Conservation (phyloP, 2,329 filamentous ascomycete species). For the Neonectria coccinea region DNA sequence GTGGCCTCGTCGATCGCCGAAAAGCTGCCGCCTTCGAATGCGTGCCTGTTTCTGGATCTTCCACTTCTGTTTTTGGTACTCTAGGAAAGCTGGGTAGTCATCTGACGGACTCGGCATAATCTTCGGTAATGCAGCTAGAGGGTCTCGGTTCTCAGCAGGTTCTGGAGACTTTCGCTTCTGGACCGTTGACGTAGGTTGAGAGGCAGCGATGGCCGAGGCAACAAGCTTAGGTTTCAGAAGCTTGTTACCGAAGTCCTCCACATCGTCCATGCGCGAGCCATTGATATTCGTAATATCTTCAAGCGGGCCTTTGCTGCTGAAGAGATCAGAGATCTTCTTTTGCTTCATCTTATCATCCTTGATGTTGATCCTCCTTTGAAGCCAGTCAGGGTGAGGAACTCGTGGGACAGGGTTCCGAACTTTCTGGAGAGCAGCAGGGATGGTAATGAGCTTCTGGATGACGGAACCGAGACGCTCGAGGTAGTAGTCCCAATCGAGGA, state of each 20-base stretch:
- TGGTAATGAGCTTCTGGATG: conserved; percentile 98
- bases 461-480: conserved; percentile 94
- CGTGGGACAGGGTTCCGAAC: conserved; percentile 93
- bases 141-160: conserved; percentile 75
- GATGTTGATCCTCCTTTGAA: conserved; percentile 90
- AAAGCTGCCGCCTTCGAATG: conserved; percentile 86
- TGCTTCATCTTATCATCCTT: conserved; percentile 99
- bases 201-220: conserved; percentile 64
- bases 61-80: conserved; percentile 99
- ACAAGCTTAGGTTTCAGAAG: conserved; percentile 74
- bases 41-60: conserved; percentile 95
- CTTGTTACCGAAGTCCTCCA: conserved; percentile 84
- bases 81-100: conserved; percentile 88
- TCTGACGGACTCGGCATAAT: conserved; percentile 86
- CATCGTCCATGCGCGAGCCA: conserved; percentile 69
- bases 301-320: conserved; percentile 73
- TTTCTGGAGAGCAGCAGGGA: conserved; percentile 95
- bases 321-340: conserved; percentile 95
- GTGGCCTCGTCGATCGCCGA: conserved; percentile 80
- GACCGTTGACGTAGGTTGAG: conserved; percentile 60
- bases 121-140: conserved; percentile 83
- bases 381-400: conserved; percentile 95
- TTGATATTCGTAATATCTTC: conserved; percentile 78
- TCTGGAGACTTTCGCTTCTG: conserved; percentile 83
- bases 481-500: conserved; percentile 99